Conservation (phyloP, 176 grass and related monocot genomes). For the Eremochloa ophiuroides region DNA sequence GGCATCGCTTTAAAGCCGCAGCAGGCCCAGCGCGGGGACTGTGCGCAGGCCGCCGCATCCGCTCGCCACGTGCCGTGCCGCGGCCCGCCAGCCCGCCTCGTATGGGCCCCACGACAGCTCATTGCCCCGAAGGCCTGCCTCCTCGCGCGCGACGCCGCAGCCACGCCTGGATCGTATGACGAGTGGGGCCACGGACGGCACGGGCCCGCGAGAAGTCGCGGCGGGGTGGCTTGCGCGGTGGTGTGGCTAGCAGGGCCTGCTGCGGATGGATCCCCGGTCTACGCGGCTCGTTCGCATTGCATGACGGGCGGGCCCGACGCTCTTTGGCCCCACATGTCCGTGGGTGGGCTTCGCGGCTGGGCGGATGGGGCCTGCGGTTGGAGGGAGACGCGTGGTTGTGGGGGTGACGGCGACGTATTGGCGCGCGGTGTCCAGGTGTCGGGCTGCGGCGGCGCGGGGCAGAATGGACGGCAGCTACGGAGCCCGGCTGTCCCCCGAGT, state of each 20-base stretch:
- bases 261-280: background rate
- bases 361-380: slow-evolving; percentile 6
- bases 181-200: background rate
- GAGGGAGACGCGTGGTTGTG: background rate
- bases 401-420: slow-evolving; percentile 14
- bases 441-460: background rate
- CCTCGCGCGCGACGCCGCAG: background rate
- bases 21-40: background rate
- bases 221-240: background rate
- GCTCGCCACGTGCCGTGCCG: slow-evolving; percentile 35
- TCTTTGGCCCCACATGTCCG: background rate
- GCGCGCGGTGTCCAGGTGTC: slow-evolving; percentile 15
- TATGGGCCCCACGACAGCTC: slow-evolving; percentile 29
- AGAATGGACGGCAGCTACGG: slow-evolving; percentile 21
- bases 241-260: background rate
- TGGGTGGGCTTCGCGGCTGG: background rate
- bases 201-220: background rate
- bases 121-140: background rate
- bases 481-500: background rate
- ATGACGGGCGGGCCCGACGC: background rate
- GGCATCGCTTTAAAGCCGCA: slow-evolving; percentile 2
- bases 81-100: background rate
- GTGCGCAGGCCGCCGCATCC: slow-evolving; percentile 42
- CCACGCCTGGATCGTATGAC: background rate
- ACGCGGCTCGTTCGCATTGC: background rate